Conservation (phyloP, 2,329 filamentous ascomycete species). For the Raffaelea albimanens region DNA sequence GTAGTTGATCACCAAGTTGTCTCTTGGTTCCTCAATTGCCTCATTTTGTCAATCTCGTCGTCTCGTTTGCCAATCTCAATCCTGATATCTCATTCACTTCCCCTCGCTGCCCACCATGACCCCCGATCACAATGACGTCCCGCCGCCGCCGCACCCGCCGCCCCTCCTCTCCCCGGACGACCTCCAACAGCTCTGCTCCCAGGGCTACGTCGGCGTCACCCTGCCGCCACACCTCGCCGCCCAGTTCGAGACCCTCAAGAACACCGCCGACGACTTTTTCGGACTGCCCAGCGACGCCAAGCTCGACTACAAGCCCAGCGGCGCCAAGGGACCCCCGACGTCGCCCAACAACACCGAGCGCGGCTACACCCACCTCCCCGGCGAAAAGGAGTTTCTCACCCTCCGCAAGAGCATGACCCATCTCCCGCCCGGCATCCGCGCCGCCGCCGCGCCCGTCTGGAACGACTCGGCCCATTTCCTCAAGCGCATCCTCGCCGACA, state of each 20-base stretch:
- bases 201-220: constrained; percentile 12
- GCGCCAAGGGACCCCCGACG: constrained; percentile 4
- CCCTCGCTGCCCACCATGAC: too few relatives aligned
- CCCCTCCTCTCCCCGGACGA: constrained; percentile 10
- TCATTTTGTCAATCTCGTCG: too few relatives aligned
- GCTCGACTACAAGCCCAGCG: constrained; percentile 6
- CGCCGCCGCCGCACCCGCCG: constrained; percentile 10
- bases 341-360: constrained; percentile 11
- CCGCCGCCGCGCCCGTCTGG: constrained; percentile 9
- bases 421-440: constrained; percentile 5
- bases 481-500: constrained; percentile 15
- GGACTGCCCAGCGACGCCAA: constrained; percentile 6
- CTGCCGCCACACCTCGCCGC: constrained; percentile 8
- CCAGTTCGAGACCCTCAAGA: constrained; percentile 6
- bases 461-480: constrained; percentile 13
- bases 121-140: constrained; percentile 1
- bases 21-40: too few relatives aligned
- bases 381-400: constrained; percentile 16
- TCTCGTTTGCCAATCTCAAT: too few relatives aligned
- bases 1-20: too few relatives aligned
- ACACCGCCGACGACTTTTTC: constrained; percentile 11
- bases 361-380: constrained; percentile 10
- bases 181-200: constrained; percentile 13
- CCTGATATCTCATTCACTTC: too few relatives aligned
- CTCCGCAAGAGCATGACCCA: constrained; percentile 12